Base-by-base conservation (phyloP, 371 early-diverging fungal species). In the Smittium culicis region DNA sequence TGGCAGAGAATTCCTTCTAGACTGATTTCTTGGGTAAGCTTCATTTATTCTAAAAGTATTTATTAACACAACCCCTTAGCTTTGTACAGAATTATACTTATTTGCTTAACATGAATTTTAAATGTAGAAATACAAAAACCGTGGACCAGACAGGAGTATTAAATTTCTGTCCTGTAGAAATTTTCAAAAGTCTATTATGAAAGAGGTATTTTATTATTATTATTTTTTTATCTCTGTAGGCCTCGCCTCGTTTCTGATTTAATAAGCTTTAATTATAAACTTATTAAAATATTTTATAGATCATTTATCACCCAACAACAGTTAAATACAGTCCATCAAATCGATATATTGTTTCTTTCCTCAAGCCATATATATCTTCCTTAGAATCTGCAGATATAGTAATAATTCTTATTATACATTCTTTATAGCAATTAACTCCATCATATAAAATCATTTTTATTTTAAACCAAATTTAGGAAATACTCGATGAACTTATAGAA, bases 281-380 rank as follows among this genome's bases (percentile, higher is more conserved):
- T 16, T 25, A 5, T 27, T 14, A 32, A 32, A 59, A 14, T 59
- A 11, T 59, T 20, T 11, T 59, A 11, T 59, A 32, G 63, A 63
- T 63, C n/a, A 63, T 63, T 14, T 63, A 34, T 33, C 63, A 63
- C n/a, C 63, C 63, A 30, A n/a, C 32, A 24, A 63, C 63, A 11
- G 34, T 30, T 5, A 63, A 63, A 35, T 63, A 63, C 35, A 63
- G 63, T 63, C 63, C 63, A 17, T 63, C 63, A 24, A 63, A 63
- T 33, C 20, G 33, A 63, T 63, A 63, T n/a, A 63, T 63, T 33
- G 63, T 63, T 63, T 32, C n/a, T n/a, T 63, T 63, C 32, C 32
- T 63, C 5, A 63, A 63, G 63, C 31, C 63, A 31, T 63, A 63
- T 33, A 63, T 63, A 30, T n/a, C n/a, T 3, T 30, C n/a, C 3